phyloP scores from a whole-genome alignment of 225 moss, liverwort and hornwort species.

The Pseudisothecium myosuroides region DNA sequence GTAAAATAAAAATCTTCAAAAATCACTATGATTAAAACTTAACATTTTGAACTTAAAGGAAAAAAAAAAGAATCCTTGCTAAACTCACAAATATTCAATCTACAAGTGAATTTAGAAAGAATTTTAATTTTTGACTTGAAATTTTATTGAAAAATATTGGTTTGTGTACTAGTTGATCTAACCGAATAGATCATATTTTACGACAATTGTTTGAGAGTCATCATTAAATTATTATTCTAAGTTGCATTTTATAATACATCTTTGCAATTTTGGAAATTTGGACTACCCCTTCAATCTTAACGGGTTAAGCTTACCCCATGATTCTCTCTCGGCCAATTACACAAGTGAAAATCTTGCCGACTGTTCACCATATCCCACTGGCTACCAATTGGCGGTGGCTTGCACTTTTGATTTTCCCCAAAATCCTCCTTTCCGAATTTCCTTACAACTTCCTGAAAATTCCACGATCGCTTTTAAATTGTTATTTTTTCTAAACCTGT shows the following conservation, averaged over 20 bases:
- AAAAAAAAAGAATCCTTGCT: fast-evolving
- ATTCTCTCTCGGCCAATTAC: background rate
- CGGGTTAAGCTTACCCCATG: background rate
- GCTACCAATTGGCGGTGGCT: background rate
- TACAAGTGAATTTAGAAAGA: background rate
- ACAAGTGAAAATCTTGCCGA: no score
- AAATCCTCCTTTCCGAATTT: background rate
- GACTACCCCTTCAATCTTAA: background rate
- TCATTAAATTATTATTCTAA: fast-evolving
- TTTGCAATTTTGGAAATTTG: background rate
- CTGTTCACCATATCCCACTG: background rate
- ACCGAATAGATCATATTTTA: fast-evolving
- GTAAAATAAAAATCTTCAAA: background rate
- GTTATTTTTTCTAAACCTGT: no score
- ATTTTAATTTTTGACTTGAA: background rate
- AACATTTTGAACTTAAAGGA: background rate
- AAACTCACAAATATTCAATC: background rate
- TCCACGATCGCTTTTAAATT: background rate
- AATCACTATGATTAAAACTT: background rate
- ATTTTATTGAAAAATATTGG: background rate
- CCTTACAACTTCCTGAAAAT: background rate
- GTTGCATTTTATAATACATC: background rate
- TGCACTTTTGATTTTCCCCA: background rate
- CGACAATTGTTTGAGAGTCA: no score
- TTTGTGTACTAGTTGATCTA: background rate